Conservation (phyloP, 176 grass and related monocot species). For the Triticum aestivum region DNA sequence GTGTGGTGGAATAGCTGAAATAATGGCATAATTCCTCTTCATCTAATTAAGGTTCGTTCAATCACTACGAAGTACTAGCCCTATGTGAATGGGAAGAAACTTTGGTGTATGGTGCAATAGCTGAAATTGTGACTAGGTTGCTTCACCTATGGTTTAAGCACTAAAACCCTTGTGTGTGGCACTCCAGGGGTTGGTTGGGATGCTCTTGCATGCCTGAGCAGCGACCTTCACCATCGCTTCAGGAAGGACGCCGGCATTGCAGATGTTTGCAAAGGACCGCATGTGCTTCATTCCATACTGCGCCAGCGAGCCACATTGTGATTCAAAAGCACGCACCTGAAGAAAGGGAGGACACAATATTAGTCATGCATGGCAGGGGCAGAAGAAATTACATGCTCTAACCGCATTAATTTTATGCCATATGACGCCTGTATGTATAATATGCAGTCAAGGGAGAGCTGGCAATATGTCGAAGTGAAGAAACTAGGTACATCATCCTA, state of each 20-base stretch:
- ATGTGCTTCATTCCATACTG: constrained; percentile 98
- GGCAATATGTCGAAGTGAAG: too few species aligned
- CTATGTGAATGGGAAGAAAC: neutral
- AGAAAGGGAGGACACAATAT: constrained; percentile 15
- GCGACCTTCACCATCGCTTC: constrained; percentile 54
- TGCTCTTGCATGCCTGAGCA: constrained; percentile 60
- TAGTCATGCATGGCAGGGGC: neutral
- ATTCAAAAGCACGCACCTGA: constrained; percentile 78
- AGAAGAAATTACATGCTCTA: neutral
- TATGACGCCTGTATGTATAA: neutral
- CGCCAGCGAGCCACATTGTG: constrained; percentile 66
- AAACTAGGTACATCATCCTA: too few species aligned
- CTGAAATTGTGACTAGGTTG: neutral
- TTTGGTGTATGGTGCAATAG: neutral
- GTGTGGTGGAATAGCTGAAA: neutral
- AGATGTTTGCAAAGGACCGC: constrained; percentile 85
- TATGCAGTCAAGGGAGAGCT: too few species aligned
- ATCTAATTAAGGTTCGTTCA: neutral
- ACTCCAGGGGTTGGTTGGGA: constrained; percentile 79
- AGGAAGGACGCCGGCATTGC: constrained; percentile 57
- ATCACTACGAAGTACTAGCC: constrained; percentile 18
- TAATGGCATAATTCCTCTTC: constrained; percentile 2
- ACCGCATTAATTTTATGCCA: neutral
- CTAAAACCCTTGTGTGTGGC: constrained; percentile 69
- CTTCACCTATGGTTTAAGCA: constrained; percentile 48